Percentiles rank a stretch among this genome's conserved stretches.
These are phyloP conservation scores for Kalmusia sp. DNA, from an alignment of 2,329 filamentous ascomycete species.

Conservation along the genomic window DNA sequence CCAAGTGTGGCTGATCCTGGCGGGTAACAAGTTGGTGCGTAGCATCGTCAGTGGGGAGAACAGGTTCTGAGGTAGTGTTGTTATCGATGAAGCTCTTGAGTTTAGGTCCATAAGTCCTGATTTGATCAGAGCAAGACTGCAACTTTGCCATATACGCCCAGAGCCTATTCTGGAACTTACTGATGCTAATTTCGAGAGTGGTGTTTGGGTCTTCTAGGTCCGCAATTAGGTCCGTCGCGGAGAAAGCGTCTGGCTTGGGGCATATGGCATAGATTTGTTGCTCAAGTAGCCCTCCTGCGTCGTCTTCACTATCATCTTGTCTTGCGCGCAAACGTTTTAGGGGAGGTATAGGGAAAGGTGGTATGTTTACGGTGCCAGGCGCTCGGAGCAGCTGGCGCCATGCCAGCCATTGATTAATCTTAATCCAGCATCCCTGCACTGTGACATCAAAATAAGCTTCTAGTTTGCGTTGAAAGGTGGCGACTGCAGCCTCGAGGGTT, in stretches of 20 bases:
- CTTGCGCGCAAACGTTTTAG: background rate
- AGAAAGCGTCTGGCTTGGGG: background rate
- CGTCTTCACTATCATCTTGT: too few species aligned
- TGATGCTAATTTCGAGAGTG: background rate
- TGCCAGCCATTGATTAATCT: slow-evolving; percentile 6
- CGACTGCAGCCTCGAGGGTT: background rate
- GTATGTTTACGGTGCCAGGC: background rate
- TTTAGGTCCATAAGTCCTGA: slow-evolving; percentile 1
- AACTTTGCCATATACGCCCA: slow-evolving; percentile 11
- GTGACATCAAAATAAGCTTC: slow-evolving; percentile 6
- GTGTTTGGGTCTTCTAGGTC: slow-evolving; percentile 5
- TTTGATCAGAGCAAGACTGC: slow-evolving; percentile 2
- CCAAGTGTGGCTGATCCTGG: background rate
- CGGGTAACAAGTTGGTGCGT: background rate
- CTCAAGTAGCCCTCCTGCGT: slow-evolving; percentile 4
- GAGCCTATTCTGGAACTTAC: slow-evolving; percentile 5
- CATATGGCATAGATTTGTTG: slow-evolving; percentile 11
- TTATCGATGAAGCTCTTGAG: slow-evolving; percentile 1
- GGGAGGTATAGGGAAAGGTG: background rate
- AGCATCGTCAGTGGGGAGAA: background rate
- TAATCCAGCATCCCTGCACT: slow-evolving; percentile 5
- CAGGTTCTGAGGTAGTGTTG: background rate
- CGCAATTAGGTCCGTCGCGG: background rate
- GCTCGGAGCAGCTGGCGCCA: slow-evolving; percentile 7
- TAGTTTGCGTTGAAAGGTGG: background rate